Evolutionary conservation across 257 asterid genomes (phyloP), one percentile per base, ranked within the genome.

Genomic region (Solanum sejunctum): DNA sequence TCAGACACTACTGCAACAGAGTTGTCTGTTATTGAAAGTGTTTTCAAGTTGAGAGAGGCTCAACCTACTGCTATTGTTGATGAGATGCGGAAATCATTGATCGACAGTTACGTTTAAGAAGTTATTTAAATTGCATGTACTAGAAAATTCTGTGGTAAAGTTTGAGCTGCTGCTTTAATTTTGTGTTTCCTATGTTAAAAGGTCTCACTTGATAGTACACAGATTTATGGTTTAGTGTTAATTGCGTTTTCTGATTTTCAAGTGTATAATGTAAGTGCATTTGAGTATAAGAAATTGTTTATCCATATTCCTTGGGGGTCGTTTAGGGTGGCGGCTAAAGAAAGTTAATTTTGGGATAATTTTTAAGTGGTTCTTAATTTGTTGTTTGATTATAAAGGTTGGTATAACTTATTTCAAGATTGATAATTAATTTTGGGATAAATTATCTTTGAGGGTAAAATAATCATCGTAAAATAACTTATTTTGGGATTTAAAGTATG

Each of bases 1-100:
- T 91, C 98, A 3, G 98, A 93, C 86, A 95, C 99, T 6, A 95
- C 99, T 84, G 99, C 98, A 54, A 94, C 99, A 0, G 99, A 95
- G 91, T 75, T 94, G 85, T 92, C 97, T 8, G 98, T 95, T 12
- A 88, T 94, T 13, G 98, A 94, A 89, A 92, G 90, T 4, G 96
- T 94, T 39, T 96, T 96, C 92, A 94, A 94, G 93, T 83, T 94
- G 88, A 92, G 98, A 85, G 98, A 92, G 81, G 99, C 95, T 86
- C 96, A 92, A 84, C 98, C 99, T 8, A 89, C 94, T 86, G 92
- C 95, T 10, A 89, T 94, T 67, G 98, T 93, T 4, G 95, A 93
- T 75, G 99, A 96, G 90, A 94, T 94, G 97, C 88, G 98, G 85
- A 94, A 91, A 52, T 93, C 99, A 39, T 88, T 94, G 91, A 93